Conservation (phyloP, 2,329 filamentous ascomycete species). For the Paecilomyces niveus region DNA sequence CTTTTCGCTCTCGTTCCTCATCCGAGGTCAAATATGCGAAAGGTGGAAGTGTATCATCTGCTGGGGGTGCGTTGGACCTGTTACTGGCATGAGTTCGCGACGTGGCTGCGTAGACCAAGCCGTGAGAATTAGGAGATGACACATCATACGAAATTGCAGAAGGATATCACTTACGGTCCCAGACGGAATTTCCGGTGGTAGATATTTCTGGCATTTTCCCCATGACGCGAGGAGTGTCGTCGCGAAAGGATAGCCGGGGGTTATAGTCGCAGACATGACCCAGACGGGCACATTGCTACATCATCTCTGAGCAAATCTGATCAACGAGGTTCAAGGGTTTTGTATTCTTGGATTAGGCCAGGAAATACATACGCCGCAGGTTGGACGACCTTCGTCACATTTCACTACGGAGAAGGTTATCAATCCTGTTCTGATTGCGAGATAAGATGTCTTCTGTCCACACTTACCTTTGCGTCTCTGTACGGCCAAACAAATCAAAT, state of each 20-base stretch:
- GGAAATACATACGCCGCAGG: constrained; percentile 42
- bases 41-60: constrained; percentile 45
- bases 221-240: constrained; percentile 46
- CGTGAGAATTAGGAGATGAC: constrained; percentile 6
- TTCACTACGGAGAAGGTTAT: constrained; percentile 36
- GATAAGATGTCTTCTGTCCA: not conserved
- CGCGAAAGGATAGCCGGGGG: constrained; percentile 48
- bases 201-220: constrained; percentile 47
- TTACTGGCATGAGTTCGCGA: constrained; percentile 20
- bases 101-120: constrained; percentile 16
- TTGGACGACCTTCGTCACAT: constrained; percentile 50
- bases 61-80: constrained; percentile 20
- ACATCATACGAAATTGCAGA: constrained; percentile 2
- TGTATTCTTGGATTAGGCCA: constrained; percentile 5
- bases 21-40: constrained; percentile 49
- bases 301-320: not conserved
- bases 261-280: constrained; percentile 53
- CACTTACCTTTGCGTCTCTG: constrained; percentile 36
- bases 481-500: constrained; percentile 3
- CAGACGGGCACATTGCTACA: constrained; percentile 48
- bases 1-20: constrained; percentile 53
- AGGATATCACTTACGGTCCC: constrained; percentile 44
- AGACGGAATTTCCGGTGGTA: constrained; percentile 45
- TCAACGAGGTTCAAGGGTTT: not conserved
- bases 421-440: not conserved